Evolutionary conservation across 192 early-diverging fungal genomes (phyloP).

Genomic region (Linnemannia elongata): DNA sequence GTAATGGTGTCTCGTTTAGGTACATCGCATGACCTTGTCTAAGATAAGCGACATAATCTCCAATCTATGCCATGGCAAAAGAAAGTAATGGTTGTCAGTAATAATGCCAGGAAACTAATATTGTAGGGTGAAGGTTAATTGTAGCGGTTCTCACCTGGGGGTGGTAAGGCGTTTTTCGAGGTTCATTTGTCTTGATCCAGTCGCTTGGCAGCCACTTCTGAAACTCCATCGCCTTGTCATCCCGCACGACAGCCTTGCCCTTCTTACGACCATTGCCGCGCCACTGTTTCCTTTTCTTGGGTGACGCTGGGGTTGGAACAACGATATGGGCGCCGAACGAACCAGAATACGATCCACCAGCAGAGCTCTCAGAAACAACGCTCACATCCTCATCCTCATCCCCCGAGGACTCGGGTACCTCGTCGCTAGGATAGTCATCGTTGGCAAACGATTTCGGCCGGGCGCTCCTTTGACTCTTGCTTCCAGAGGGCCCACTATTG

Average conservation of each 20-base stretch:
- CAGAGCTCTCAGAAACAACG: slow-evolving; percentile 54
- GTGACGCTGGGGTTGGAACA: slow-evolving; percentile 5
- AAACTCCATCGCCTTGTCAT: slow-evolving; percentile 29
- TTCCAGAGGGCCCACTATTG: slow-evolving; percentile 34
- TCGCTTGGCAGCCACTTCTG: slow-evolving; percentile 39
- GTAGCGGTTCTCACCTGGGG: slow-evolving; percentile 34
- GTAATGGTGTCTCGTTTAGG: slow-evolving; percentile 52
- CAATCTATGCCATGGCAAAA: slow-evolving; percentile 24
- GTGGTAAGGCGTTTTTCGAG: slow-evolving; percentile 52
- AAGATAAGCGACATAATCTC: slow-evolving; percentile 57
- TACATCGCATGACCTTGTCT: slow-evolving; percentile 55
- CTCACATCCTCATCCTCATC: slow-evolving; percentile 50
- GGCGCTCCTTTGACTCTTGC: slow-evolving; percentile 50
- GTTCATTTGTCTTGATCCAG: slow-evolving; percentile 49
- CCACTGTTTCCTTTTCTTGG: slow-evolving; percentile 42
- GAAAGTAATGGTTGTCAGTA: not conserved
- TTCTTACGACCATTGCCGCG: slow-evolving; percentile 56
- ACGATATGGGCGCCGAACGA: not conserved
- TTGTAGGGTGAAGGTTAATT: not conserved
- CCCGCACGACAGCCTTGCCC: slow-evolving; percentile 43
- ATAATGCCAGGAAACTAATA: not conserved
- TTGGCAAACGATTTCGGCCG: slow-evolving; percentile 53
- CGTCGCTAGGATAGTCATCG: slow-evolving; percentile 52
- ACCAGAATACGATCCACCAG: slow-evolving; percentile 41
- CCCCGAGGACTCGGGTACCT: slow-evolving; percentile 26